A percentile compares a stretch with the other conserved stretches of the same genome.
Conservation (phyloP, 208 protist species). For the Crithidia thermophila region DNA sequence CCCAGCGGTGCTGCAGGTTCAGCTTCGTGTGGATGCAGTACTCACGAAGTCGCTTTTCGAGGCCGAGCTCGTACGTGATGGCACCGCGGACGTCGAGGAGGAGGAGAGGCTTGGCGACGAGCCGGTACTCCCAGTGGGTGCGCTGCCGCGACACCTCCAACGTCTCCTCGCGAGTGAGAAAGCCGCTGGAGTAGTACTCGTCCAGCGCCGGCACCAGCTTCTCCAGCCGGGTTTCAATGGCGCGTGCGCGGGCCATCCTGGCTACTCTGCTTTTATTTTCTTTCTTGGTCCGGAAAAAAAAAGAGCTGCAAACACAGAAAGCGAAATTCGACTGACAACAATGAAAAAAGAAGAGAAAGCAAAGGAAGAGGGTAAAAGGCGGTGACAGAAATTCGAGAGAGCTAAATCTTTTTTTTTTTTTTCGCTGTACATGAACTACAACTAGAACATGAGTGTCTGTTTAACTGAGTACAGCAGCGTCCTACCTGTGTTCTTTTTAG, state of each 20-base stretch:
- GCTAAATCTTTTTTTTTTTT: too few relatives aligned
- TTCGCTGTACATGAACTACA: too few relatives aligned
- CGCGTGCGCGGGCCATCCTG: constrained; percentile 79
- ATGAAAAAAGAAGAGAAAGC: too few relatives aligned
- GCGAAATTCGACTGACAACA: too few relatives aligned
- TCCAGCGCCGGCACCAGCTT: constrained; percentile 83
- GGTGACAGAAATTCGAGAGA: too few relatives aligned
- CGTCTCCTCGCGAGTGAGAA: constrained; percentile 72
- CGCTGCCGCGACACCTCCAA: constrained; percentile 71
- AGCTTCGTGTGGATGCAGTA: constrained; percentile 78
- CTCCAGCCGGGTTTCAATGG: constrained; percentile 89
- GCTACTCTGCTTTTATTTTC: too few relatives aligned
- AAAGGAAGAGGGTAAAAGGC: too few relatives aligned
- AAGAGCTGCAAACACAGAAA: too few relatives aligned
- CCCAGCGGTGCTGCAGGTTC: constrained; percentile 78
- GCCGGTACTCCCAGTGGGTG: constrained; percentile 85
- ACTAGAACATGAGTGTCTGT: too few relatives aligned
- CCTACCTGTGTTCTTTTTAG: too few relatives aligned
- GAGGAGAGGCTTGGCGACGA: constrained; percentile 87
- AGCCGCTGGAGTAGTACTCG: constrained; percentile 86
- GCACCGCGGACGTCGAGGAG: constrained; percentile 84
- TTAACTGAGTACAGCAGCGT: too few relatives aligned
- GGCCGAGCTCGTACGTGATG: constrained; percentile 70
- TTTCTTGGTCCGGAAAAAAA: too few relatives aligned
- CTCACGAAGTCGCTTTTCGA: constrained; percentile 64